Evolutionary conservation across 306 rosid genomes (phyloP), one percentile per base, ranked within the genome.

Genomic region (Benincasa hispida): DNA sequence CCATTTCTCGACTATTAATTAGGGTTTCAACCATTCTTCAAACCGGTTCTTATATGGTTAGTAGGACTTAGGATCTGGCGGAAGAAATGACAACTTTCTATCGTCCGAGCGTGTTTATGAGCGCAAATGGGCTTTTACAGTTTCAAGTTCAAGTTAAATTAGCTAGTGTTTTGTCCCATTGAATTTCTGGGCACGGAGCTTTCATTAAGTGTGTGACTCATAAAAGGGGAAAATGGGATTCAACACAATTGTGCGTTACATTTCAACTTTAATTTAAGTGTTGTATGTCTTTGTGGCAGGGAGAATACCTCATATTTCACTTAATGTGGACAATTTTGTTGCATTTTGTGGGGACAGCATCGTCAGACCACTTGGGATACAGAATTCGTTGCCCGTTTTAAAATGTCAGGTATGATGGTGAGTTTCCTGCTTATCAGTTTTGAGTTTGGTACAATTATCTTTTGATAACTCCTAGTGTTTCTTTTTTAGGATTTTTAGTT

Each of bases 371-470:
- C 48, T 58, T 58, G 80, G 83, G 78, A 72, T 50, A 48, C 35
- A 72, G 50, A 78, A 37, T 72, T 2, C 81, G 80, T 80, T 78
- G 73, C 82, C 83, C 24, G 76, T 78, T 76, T 45, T 86, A 80
- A 89, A 88, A 74, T 83, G 88, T 89, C 93, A 90, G 96, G 97
- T 94, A 89, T 76, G 95, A 87, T 84, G 95, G 95, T 88, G 95
- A 91, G 95, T 89, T 82, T 75, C 76, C 79, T 79, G 55, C 47
- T 69, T 50, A 47, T 41, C 17, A 51, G 45, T 62, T 67, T 32
- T 50, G 77, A 73, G 19, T 51, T 74, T 72, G 2, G 17, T 72
- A 27, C 42, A 47, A 7, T 7, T 6, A 60, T 10, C 17, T 24
- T 58, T 25, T 68, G 45, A 63, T 57, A 19, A 53, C 24, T 42